Evolutionary conservation across 192 early-diverging fungal species (phyloP), one percentile per base, ranked within the genome.

Genomic region (Umbelopsis sp.): DNA sequence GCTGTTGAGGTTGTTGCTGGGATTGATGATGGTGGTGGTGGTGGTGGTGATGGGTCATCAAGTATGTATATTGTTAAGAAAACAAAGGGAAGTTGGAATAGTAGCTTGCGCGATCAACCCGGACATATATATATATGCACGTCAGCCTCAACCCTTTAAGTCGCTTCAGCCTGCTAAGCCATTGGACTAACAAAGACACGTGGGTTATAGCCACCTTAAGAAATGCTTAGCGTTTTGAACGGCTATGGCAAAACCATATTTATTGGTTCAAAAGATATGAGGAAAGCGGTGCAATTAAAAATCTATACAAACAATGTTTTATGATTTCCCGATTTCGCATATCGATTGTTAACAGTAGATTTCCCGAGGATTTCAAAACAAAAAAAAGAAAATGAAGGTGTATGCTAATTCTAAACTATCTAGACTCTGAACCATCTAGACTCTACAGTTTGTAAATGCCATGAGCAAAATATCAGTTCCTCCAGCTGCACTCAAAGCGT

Each of bases 381-480:
- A 32, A 62, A 62, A 29, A 26, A 62, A 62, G 31, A 16, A 26
- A 32, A 59, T 32, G 10, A 59, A 7, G 26, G 31, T 20, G 56
- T 62, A 62, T 62, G n/a, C n/a, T 8, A 34, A 62, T 32, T 20
- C 31, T 34, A 62, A 62, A 22, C 1, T 8, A 53, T 53, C 52
- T 53, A 38, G 36, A 38, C 36, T 38, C 36, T 38, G 3, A 49
- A 49, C 4, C n/a, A 17, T 78, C 72, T 86, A 93, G 26, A 89
- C 90, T n/a, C 93, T 81, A 34, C 91, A 91, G 74, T 95, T 95
- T 73, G 81, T 86, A 66, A 94, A 91, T 45, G 86, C 82, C 74
- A 93, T 83, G 16, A 99, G 88, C 53, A 99, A 74, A 47, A 99
- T 96, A 79, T 99, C 97, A 6, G 83, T 88, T 4, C 96, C 97